These are phyloP conservation scores for Schwanniomyces pseudopolymorphus DNA, from an alignment of 805 yeast species.

Conservation along the genomic window DNA sequence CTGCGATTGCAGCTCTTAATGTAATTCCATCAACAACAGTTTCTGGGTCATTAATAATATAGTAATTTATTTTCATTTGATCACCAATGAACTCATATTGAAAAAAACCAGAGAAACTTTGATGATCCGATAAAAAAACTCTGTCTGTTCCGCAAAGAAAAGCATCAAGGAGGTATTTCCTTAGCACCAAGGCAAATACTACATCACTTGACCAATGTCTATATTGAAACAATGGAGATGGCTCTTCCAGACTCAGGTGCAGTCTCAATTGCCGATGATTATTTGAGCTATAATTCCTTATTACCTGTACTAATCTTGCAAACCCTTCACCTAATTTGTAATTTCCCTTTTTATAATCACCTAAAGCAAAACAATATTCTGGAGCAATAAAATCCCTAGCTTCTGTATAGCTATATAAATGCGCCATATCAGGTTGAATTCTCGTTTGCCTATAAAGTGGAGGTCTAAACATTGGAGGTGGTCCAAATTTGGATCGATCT, in stretches of 20 bases:
- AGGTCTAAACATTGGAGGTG: neutral
- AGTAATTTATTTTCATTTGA: constrained; percentile 5
- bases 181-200: constrained; percentile 3
- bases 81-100: constrained; percentile 2
- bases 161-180: constrained; percentile 2
- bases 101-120: constrained; percentile 6
- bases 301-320: neutral
- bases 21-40: constrained; percentile 6
- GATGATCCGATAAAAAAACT: constrained; percentile 3
- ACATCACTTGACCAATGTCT: constrained; percentile 1
- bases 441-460: neutral
- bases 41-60: constrained; percentile 6
- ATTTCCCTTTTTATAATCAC: constrained; percentile 2
- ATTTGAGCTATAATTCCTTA: neutral
- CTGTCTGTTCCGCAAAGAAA: constrained; percentile 4
- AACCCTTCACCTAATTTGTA: neutral
- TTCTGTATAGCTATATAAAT: neutral
- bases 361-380: constrained; percentile 1
- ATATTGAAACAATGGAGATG: neutral
- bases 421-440: neutral
- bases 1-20: constrained; percentile 5
- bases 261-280: neutral
- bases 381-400: neutral
- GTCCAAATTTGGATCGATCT: neutral
- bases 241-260: neutral